Conservation (phyloP, 495 filamentous ascomycete species). For the Penicillium desertorum region DNA sequence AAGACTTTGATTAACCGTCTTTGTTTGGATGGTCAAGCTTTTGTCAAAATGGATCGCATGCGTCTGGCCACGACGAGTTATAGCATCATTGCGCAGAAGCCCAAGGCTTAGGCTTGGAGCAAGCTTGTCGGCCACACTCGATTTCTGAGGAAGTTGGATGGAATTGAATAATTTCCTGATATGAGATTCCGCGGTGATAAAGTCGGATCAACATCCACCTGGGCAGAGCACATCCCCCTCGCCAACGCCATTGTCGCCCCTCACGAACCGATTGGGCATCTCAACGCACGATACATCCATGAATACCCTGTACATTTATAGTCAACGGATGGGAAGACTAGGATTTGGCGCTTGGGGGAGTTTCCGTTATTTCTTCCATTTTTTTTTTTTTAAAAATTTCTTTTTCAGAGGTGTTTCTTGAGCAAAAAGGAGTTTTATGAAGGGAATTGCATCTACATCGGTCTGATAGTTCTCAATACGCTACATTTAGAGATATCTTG, state of each 20-base stretch:
- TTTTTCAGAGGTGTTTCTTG: not conserved
- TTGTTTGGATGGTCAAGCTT: constrained; percentile 59
- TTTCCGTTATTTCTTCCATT: constrained; percentile 1
- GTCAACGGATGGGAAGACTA: constrained; percentile 15
- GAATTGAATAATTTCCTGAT: not conserved
- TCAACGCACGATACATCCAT: constrained; percentile 6
- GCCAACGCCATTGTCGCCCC: not conserved
- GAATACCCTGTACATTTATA: constrained; percentile 21
- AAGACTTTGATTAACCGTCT: constrained; percentile 63
- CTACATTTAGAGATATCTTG: not conserved
- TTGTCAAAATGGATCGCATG: constrained; percentile 63
- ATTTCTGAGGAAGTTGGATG: not conserved
- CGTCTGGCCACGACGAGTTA: constrained; percentile 61
- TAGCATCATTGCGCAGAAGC: constrained; percentile 61
- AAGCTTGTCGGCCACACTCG: not conserved
- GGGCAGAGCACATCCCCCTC: not conserved
- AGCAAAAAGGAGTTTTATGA: constrained; percentile 4
- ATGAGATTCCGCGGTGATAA: not conserved
- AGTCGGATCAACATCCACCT: not conserved
- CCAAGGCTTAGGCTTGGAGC: constrained; percentile 22
- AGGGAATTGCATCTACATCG: constrained; percentile 6
- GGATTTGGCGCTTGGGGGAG: constrained; percentile 5
- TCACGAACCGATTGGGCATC: constrained; percentile 5
- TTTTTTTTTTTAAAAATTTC: not conserved
- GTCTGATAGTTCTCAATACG: constrained; percentile 1